Conservation (phyloP, 371 early-diverging fungal genomes). For the Parasitella parasitica region DNA sequence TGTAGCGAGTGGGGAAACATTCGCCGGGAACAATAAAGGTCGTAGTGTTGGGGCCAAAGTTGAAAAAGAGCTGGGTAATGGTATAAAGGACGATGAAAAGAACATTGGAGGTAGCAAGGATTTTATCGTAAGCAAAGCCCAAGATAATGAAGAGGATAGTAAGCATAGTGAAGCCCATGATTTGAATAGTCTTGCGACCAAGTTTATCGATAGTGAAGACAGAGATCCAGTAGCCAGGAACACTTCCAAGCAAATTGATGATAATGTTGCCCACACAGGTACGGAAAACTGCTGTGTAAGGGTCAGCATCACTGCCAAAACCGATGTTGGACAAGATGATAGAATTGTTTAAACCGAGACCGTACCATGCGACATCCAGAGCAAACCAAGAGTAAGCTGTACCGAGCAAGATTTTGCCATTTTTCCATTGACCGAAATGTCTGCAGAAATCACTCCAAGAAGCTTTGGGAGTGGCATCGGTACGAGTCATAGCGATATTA, state of each 20-base stretch:
- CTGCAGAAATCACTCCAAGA: constrained; percentile 58
- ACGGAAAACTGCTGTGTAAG: constrained; percentile 53
- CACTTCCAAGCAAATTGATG: constrained; percentile 77
- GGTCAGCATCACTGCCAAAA: constrained; percentile 56
- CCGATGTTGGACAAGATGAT: constrained; percentile 68
- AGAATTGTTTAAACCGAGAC: constrained; percentile 79
- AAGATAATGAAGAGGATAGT: constrained; percentile 49
- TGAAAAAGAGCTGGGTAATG: constrained; percentile 84
- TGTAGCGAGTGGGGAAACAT: constrained; percentile 84
- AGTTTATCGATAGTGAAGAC: constrained; percentile 79
- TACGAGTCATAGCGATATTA: constrained; percentile 25
- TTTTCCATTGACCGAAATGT: constrained; percentile 59
- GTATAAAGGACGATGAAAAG: constrained; percentile 76
- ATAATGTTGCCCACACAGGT: constrained; percentile 74
- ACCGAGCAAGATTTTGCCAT: constrained; percentile 60
- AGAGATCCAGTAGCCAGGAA: constrained; percentile 87
- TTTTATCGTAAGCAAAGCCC: constrained; percentile 49
- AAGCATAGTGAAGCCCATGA: constrained; percentile 62
- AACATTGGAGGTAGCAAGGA: constrained; percentile 49
- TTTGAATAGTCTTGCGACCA: constrained; percentile 85
- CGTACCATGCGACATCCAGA: constrained; percentile 88
- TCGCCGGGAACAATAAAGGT: constrained; percentile 88
- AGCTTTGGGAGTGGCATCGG: constrained; percentile 32
- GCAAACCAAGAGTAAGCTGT: constrained; percentile 71
- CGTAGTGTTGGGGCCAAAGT: constrained; percentile 83